Evolutionary conservation across 202 grass and related monocot genomes (phyloP), one percentile per base, ranked within the genome.

Genomic region (Cymbopogon flexuosus): DNA sequence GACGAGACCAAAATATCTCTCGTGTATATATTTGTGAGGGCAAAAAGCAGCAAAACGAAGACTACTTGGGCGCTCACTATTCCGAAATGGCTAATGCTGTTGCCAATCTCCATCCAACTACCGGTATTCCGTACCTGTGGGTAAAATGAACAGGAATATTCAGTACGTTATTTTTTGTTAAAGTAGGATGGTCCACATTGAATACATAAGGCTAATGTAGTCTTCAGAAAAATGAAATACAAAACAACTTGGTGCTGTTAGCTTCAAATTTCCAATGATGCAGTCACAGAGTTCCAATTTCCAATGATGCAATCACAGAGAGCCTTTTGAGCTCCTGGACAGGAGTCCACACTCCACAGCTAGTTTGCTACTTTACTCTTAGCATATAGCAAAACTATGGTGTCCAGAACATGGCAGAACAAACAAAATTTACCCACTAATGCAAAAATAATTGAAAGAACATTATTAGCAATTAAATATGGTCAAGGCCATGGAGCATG

Each of bases 81-180:
- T 67, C 89, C 91, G 2, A 97, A 97, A 90, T 97, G 94, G 66
- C 91, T 97, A 76, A 97, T 97, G 88, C 85, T 94, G 75, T 94
- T 97, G 37, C 94, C 94, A 54, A 97, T 97, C 85, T 97, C 94
- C 94, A 97, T 97, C 94, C 94, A 97, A 51, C 94, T 97, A 15
- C 94, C 94, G 0, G 91, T 94, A 77, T 94, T 97, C 58, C 88
- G 85, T 69, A 97, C 94, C 94, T 97, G 78, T 15, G 2, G 34
- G 35, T 22, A 57, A 59, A 87, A 68, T 13, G 15, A 89, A 81
- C 34, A 75, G 29, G 1, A 54, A 74, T 0, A 60, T 70, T 79
- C 10, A 34, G 62, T 45, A 21, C 51, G 11, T 1, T 13, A 52
- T 68, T 62, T 82, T 35, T 24, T 40, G 22, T 40, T 10, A 16